These are phyloP conservation scores for Carallia pectinifolia DNA, from an alignment of 345 rosid genomes.

Conservation along the genomic window DNA sequence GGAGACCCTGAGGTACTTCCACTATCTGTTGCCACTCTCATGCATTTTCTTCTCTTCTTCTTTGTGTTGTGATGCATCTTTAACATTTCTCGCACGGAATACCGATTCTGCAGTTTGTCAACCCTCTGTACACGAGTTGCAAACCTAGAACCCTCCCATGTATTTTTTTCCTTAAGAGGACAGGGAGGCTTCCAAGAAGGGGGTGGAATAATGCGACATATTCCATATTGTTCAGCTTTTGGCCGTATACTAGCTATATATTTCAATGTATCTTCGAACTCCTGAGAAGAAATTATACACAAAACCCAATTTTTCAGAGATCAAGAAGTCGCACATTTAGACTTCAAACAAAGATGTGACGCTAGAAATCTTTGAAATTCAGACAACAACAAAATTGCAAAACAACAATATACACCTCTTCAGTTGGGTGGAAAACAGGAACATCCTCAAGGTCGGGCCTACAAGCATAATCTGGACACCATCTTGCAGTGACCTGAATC, in stretches of 20 bases:
- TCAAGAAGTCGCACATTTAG: background rate
- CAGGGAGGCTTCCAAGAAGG: constrained; percentile 95
- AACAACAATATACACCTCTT: constrained; percentile 62
- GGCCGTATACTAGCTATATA: constrained; percentile 84
- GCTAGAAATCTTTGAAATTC: background rate
- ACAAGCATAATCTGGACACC: constrained; percentile 73
- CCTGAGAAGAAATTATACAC: constrained; percentile 45
- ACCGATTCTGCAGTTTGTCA: constrained; percentile 94
- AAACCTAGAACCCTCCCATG: constrained; percentile 80
- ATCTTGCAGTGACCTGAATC: constrained; percentile 70
- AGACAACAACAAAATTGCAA: constrained; percentile 17
- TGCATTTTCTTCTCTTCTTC: constrained; percentile 79
- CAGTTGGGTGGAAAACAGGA: constrained; percentile 90
- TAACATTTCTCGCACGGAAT: constrained; percentile 66
- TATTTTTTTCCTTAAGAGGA: constrained; percentile 64
- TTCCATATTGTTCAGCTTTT: constrained; percentile 87
- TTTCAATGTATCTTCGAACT: constrained; percentile 87
- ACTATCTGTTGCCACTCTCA: constrained; percentile 48
- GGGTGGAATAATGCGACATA: constrained; percentile 98
- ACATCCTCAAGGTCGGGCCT: constrained; percentile 78
- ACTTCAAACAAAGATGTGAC: constrained; percentile 5
- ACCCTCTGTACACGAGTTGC: constrained; percentile 93
- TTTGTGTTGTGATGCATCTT: constrained; percentile 46
- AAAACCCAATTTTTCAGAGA: constrained; percentile 10
- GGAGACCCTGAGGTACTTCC: constrained; percentile 36